Conservation (phyloP, 345 rosid species). For the Brassica juncea region DNA sequence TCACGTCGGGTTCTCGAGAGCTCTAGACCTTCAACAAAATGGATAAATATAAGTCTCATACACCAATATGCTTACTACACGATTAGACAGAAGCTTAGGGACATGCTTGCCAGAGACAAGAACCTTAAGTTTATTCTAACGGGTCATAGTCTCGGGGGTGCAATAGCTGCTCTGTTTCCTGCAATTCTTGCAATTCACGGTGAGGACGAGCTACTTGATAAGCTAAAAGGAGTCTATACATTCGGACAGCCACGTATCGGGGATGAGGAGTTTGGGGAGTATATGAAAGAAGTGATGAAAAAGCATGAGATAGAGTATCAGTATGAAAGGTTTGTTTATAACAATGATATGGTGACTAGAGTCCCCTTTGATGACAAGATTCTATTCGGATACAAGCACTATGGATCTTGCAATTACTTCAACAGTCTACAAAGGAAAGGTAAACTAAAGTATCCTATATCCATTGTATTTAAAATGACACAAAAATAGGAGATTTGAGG, state of each 20-base stretch:
- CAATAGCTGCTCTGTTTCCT: constrained; percentile 56
- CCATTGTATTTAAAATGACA: not conserved
- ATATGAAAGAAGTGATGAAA: constrained; percentile 45
- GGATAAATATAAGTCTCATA: constrained; percentile 36
- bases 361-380: constrained; percentile 53
- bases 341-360: constrained; percentile 60
- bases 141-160: constrained; percentile 75
- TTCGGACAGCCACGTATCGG: constrained; percentile 85
- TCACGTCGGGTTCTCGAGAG: constrained; percentile 68
- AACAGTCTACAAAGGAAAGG: constrained; percentile 62
- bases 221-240: constrained; percentile 64
- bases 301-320: constrained; percentile 45
- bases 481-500: not conserved
- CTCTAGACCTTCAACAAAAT: constrained; percentile 51
- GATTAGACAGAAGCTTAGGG: constrained; percentile 47
- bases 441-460: constrained; percentile 2
- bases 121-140: constrained; percentile 56
- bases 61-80: constrained; percentile 56
- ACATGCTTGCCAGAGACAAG: constrained; percentile 28
- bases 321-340: constrained; percentile 63
- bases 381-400: constrained; percentile 54
- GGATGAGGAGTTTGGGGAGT: constrained; percentile 48
- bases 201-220: constrained; percentile 45
- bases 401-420: constrained; percentile 63
- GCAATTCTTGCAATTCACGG: constrained; percentile 55